Conservation (phyloP, 139 green algal species). For the Chlorella sorokiniana region DNA sequence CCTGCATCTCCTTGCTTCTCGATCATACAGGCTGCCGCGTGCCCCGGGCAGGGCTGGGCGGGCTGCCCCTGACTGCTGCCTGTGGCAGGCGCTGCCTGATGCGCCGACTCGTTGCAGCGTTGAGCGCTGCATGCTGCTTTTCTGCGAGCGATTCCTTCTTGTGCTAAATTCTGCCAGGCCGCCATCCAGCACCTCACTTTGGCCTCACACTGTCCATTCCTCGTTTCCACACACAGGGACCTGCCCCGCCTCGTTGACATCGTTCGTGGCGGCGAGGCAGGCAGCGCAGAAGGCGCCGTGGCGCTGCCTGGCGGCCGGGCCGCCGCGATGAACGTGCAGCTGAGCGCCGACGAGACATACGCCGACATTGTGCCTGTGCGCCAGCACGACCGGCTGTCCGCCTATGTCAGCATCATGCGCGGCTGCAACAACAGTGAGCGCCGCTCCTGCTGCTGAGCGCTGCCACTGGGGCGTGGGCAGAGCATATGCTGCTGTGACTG, state of each 20-base stretch:
- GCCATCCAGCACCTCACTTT: not conserved
- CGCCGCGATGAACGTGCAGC: slow-evolving; percentile 81
- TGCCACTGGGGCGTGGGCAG: not conserved
- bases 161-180: too few relatives aligned
- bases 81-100: too few relatives aligned
- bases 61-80: too few relatives aligned
- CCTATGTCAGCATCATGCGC: slow-evolving; percentile 87
- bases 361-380: slow-evolving; percentile 84
- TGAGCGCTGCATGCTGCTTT: too few relatives aligned
- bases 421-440: slow-evolving; percentile 90
- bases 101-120: too few relatives aligned
- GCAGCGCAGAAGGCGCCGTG: not conserved
- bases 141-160: too few relatives aligned
- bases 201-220: not conserved
- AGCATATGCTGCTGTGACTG: not conserved
- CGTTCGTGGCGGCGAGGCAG: slow-evolving; percentile 47
- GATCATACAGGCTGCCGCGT: too few relatives aligned
- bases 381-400: slow-evolving; percentile 36
- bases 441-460: not conserved
- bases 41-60: too few relatives aligned
- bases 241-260: slow-evolving; percentile 78
- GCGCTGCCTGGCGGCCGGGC: slow-evolving; percentile 1
- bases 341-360: slow-evolving; percentile 88
- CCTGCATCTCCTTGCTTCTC: not conserved
- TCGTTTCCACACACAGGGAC: slow-evolving; percentile 55